Evolutionary conservation across 2,329 filamentous ascomycete species (phyloP).

Genomic region (Purpureocillium lavendulum): DNA sequence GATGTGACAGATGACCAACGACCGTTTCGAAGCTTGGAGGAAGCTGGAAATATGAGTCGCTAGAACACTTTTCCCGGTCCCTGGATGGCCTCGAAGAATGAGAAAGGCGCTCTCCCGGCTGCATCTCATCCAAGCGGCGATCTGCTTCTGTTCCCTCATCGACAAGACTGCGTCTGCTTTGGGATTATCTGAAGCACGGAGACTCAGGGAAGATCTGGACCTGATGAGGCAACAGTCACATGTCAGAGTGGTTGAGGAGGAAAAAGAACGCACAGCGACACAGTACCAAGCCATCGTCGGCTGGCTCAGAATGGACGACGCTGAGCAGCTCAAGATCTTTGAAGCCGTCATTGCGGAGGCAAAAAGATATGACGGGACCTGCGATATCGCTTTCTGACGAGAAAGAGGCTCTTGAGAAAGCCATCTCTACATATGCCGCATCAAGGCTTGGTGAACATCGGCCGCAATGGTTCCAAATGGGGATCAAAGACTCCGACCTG

Average conservation of each 20-base stretch:
- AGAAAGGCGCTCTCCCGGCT: too few relatives aligned
- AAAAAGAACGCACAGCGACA: slow-evolving; percentile 13
- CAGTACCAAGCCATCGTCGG: slow-evolving; percentile 16
- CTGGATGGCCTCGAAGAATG: too few relatives aligned
- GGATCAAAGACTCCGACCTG: slow-evolving; percentile 11
- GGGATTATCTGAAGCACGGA: too few relatives aligned
- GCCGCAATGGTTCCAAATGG: neutral
- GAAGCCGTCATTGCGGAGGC: slow-evolving; percentile 16
- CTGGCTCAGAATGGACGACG: slow-evolving; percentile 22
- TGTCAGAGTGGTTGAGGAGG: slow-evolving; percentile 1
- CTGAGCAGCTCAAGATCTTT: slow-evolving; percentile 19
- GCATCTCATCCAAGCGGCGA: too few relatives aligned
- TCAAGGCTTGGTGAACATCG: neutral
- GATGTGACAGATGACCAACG: too few relatives aligned
- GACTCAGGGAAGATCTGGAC: too few relatives aligned
- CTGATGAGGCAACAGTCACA: too few relatives aligned
- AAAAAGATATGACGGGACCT: slow-evolving; percentile 19
- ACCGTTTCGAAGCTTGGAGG: too few relatives aligned
- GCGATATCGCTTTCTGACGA: slow-evolving; percentile 4
- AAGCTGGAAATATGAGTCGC: too few relatives aligned
- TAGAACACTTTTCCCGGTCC: too few relatives aligned
- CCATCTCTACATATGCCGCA: neutral
- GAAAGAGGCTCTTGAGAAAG: too few relatives aligned
- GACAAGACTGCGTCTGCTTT: neutral
- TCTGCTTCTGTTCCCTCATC: neutral